A percentile compares a stretch with the other conserved stretches of the same genome.
Conservation (phyloP, 176 grass and related monocot species). For the Alopecurus myosuroides region DNA sequence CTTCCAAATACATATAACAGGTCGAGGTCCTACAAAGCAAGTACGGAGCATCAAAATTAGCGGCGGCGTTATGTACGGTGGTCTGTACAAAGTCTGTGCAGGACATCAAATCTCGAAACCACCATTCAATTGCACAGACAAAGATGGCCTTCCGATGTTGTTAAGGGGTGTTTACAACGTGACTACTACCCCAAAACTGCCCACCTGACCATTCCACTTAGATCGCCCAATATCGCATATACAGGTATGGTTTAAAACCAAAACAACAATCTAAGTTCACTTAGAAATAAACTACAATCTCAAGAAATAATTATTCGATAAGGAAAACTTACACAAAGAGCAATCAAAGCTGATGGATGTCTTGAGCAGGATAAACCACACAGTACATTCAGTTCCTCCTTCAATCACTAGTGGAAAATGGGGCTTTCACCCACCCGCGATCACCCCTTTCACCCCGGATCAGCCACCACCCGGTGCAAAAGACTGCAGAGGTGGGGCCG, state of each 20-base stretch:
- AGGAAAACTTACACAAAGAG: constrained; percentile 66
- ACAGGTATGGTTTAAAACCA: constrained; percentile 2
- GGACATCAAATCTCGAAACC: constrained; percentile 74
- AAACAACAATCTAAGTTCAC: background rate
- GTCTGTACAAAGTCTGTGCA: constrained; percentile 44
- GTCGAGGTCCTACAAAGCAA: constrained; percentile 6
- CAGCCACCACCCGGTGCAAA: too few relatives aligned
- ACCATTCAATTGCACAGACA: constrained; percentile 90
- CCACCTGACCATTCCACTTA: constrained; percentile 92
- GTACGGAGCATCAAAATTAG: constrained; percentile 9
- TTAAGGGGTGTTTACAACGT: constrained; percentile 76
- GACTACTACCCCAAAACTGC: constrained; percentile 80
- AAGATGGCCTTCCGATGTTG: constrained; percentile 65
- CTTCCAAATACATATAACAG: constrained; percentile 30
- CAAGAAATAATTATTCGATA: too few relatives aligned
- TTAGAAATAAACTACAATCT: background rate
- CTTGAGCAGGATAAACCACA: constrained; percentile 65
- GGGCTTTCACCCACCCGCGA: too few relatives aligned
- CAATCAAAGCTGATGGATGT: constrained; percentile 69
- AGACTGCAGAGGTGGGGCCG: too few relatives aligned
- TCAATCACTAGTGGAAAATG: too few relatives aligned
- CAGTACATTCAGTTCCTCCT: constrained; percentile 77
- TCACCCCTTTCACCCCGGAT: too few relatives aligned
- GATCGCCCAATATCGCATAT: constrained; percentile 77
- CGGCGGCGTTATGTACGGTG: constrained; percentile 50